A percentile compares a stretch with the other conserved stretches of the same genome.
phyloP scores from a whole-genome alignment of 192 early-diverging fungal genomes.

The Linnemannia exigua region DNA sequence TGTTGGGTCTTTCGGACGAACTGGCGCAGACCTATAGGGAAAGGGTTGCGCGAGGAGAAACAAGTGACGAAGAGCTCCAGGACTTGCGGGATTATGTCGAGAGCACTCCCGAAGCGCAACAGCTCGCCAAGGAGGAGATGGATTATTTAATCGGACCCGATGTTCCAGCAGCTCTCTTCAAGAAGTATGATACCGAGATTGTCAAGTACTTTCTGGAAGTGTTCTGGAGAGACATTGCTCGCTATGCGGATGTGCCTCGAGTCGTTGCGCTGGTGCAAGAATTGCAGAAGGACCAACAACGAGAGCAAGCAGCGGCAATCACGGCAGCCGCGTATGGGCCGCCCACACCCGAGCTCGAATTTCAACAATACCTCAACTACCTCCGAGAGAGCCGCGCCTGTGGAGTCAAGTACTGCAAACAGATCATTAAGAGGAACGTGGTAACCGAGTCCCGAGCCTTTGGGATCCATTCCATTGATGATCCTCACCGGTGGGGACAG shows the following conservation, averaged over 20 bases:
- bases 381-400: slow-evolving; percentile 11
- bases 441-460: neutral
- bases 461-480: slow-evolving; percentile 21
- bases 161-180: neutral
- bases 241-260: slow-evolving; percentile 2
- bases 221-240: slow-evolving; percentile 5
- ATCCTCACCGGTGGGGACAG: slow-evolving; percentile 17
- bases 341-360: no score
- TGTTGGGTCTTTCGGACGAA: slow-evolving; percentile 5
- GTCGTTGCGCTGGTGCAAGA: neutral
- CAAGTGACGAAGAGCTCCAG: neutral
- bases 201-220: neutral
- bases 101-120: neutral
- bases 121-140: slow-evolving; percentile 8
- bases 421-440: slow-evolving; percentile 15
- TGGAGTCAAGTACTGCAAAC: neutral
- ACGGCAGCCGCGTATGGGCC: no score
- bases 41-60: neutral
- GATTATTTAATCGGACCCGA: neutral
- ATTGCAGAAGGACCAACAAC: neutral
- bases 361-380: slow-evolving; percentile 4
- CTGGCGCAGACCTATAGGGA: slow-evolving; percentile 8
- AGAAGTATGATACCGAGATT: neutral
- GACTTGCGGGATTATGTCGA: neutral
- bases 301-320: no score